Base-by-base conservation (phyloP, 1,284 basidiomycete genomes). In the Omphalotus olearius region DNA sequence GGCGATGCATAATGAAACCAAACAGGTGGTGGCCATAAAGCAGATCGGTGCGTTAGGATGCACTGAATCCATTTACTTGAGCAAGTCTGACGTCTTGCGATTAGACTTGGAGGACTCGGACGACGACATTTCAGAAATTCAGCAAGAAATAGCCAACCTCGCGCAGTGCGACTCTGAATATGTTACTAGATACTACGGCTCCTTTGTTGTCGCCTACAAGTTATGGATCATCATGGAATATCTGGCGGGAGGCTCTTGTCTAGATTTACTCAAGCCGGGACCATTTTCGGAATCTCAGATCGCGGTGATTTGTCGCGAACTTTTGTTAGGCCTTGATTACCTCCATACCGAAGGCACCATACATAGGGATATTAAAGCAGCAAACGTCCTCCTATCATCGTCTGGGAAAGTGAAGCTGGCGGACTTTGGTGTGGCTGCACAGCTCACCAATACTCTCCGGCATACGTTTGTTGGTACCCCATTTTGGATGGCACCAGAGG, bases 211-310 rank as follows among this genome's bases (percentile, higher is more conserved):
- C 58, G 86, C 91, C 13, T 98, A 96, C 76, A 97, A 98, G 68
- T 78, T 99, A 16, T 99, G 97, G 97, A 99, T 99, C 65, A 79
- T 99, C 63, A 99, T 99, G 97, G 96, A 99, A 69, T 98, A 93
- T 67, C 86, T 98, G 47, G 94, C 94, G 0, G 97, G 96, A 30
- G 96, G 96, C n/a, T 98, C 94, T 17, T 98, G 96, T 71, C 82
- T 97, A 47, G 96, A 98, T 67, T 77, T 99, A 45, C 80, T 98
- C 61, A 97, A 96, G 68, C 83, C 92, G 0, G 95, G 93, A 20
- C 75, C 83, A 17, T 97, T 98, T 66, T 83, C 88, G 6, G 97
- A 99, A 69, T 77, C 81, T 0, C 93, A 98, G 64, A 97, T 98
- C 57, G 94, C 96, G 13, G 88, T 97, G 60, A 83, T 98, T 57